Evolutionary conservation across 192 early-diverging fungal genomes (phyloP).

Genomic region (Coemansia umbellata): DNA sequence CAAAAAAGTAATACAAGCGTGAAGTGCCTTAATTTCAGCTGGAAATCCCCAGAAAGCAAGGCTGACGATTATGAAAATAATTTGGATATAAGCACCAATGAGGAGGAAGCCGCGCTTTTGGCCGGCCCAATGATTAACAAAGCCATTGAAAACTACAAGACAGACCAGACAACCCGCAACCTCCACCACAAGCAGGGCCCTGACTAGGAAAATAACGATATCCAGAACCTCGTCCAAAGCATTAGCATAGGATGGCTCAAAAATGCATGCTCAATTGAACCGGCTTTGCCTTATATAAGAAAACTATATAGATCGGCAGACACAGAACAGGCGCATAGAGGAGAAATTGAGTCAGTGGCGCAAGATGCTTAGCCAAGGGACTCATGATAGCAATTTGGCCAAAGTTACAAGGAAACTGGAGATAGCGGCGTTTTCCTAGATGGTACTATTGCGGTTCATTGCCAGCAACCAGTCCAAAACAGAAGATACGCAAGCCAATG

Average conservation of each 20-base stretch:
- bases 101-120: slow-evolving; percentile 29
- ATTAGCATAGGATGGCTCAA: slow-evolving; percentile 33
- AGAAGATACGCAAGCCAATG: slow-evolving; percentile 10
- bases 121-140: slow-evolving; percentile 45
- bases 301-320: slow-evolving; percentile 43
- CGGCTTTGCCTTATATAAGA: slow-evolving; percentile 23
- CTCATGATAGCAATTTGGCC: slow-evolving; percentile 34
- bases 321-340: slow-evolving; percentile 40
- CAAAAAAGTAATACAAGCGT: slow-evolving; percentile 11
- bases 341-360: slow-evolving; percentile 15
- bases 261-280: slow-evolving; percentile 3
- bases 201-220: slow-evolving; percentile 32
- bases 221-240: slow-evolving; percentile 34
- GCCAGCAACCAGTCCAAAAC: not conserved
- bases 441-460: slow-evolving; percentile 38
- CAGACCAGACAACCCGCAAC: slow-evolving; percentile 30
- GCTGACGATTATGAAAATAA: slow-evolving; percentile 23
- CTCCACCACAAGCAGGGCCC: slow-evolving; percentile 34
- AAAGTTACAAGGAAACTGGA: slow-evolving; percentile 46
- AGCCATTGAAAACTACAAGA: slow-evolving; percentile 8
- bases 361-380: slow-evolving; percentile 24
- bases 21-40: slow-evolving; percentile 31
- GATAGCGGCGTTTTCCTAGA: slow-evolving; percentile 49
- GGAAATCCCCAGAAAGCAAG: slow-evolving; percentile 9
- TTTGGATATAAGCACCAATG: slow-evolving; percentile 31